A percentile compares a stretch with the other conserved stretches of the same genome.
phyloP scores from a whole-genome alignment of 208 protist species.

The Crithidia fasciculata region DNA sequence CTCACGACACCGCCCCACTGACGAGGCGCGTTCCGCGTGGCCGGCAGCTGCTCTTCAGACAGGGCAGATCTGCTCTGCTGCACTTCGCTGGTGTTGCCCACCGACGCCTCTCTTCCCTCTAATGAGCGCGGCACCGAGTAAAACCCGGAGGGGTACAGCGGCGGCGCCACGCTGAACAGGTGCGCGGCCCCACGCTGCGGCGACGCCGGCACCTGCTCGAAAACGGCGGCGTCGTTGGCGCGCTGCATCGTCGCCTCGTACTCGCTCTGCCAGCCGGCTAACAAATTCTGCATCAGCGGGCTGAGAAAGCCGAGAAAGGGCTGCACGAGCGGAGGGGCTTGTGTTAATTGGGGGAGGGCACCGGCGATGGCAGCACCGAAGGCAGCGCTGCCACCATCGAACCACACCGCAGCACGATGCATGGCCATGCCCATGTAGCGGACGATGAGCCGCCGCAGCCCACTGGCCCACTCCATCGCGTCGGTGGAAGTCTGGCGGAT shows the following conservation, averaged over 20 bases:
- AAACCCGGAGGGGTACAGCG: constrained; percentile 7
- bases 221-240: constrained; percentile 19
- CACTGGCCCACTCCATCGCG: constrained; percentile 34
- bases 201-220: constrained; percentile 11
- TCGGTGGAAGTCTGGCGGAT: constrained; percentile 4
- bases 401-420: constrained; percentile 43
- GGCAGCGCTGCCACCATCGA: constrained; percentile 17
- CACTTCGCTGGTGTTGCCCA: not conserved
- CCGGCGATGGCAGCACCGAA: constrained; percentile 15
- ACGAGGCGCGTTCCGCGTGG: not conserved
- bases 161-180: constrained; percentile 12
- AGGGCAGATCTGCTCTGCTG: too few relatives aligned
- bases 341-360: constrained; percentile 11
- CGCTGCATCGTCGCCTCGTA: constrained; percentile 29
- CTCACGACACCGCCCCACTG: not conserved
- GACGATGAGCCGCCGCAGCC: constrained; percentile 33
- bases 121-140: not conserved
- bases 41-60: not conserved
- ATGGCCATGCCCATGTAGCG: constrained; percentile 35
- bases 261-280: constrained; percentile 26
- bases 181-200: not conserved
- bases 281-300: constrained; percentile 21
- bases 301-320: constrained; percentile 14
- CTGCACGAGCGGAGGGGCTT: constrained; percentile 9
- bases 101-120: not conserved